Conservation (phyloP, 2,329 filamentous ascomycete genomes). For the Aspergillus arachidicola region DNA sequence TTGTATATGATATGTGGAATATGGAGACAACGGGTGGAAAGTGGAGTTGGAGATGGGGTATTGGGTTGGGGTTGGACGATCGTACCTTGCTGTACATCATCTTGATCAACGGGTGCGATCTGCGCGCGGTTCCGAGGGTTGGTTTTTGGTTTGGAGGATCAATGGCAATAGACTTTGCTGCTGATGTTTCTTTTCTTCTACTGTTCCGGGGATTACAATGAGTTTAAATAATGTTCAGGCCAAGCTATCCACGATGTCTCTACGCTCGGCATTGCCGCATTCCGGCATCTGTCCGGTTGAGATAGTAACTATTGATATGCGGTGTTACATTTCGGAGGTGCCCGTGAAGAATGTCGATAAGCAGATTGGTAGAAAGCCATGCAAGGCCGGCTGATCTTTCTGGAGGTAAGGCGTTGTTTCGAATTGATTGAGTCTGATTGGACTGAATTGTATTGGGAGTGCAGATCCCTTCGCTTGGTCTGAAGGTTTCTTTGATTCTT, state of each 20-base stretch:
- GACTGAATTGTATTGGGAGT: background rate
- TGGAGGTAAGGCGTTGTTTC: background rate
- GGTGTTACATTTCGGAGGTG: constrained; percentile 15
- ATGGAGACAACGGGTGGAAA: too few relatives aligned
- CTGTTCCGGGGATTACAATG: background rate
- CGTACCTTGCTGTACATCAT: constrained; percentile 31
- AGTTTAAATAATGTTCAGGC: background rate
- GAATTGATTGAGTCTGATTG: constrained; percentile 1
- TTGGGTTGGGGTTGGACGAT: background rate
- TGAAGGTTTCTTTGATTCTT: background rate
- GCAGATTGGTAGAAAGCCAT: constrained; percentile 9
- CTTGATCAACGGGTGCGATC: constrained; percentile 10
- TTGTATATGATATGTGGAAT: background rate
- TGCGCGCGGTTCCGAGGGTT: background rate
- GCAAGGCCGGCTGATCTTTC: constrained; percentile 1
- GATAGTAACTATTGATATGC: background rate
- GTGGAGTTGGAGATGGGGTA: background rate
- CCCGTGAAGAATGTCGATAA: constrained; percentile 13
- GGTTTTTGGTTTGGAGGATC: background rate
- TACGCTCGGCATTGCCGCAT: background rate
- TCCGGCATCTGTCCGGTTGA: background rate
- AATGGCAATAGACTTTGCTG: background rate
- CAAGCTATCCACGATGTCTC: background rate
- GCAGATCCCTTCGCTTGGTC: background rate
- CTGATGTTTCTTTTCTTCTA: background rate